These are phyloP conservation scores for Closterium sp. DNA, from an alignment of 139 green algal species.

Conservation along the genomic window DNA sequence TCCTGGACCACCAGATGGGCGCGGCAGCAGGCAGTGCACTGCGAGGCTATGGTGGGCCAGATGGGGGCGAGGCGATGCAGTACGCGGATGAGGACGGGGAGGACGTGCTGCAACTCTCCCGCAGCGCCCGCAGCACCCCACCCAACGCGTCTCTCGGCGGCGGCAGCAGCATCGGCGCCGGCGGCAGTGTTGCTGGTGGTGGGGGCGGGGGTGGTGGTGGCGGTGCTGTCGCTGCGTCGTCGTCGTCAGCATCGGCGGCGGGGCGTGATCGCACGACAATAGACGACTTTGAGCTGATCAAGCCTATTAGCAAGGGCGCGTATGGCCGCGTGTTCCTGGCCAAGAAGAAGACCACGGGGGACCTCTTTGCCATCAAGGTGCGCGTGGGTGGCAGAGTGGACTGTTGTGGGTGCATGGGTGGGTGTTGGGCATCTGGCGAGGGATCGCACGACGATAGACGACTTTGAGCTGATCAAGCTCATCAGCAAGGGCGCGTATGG, in stretches of 20 bases:
- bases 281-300: slow-evolving; percentile 94
- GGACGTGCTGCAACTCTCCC: neutral
- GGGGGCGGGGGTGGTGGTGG: too few species aligned
- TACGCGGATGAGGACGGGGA: neutral
- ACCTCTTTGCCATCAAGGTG: slow-evolving; percentile 79
- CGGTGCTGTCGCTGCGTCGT: neutral
- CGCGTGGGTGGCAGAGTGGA: neutral
- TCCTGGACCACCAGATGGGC: neutral
- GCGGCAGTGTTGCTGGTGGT: neutral
- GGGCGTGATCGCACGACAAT: slow-evolving; percentile 40
- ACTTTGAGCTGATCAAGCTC: slow-evolving; percentile 95
- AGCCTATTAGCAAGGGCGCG: slow-evolving; percentile 86
- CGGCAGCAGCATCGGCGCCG: neutral
- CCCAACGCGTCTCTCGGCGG: neutral
- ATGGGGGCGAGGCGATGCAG: neutral
- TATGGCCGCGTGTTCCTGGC: slow-evolving; percentile 64
- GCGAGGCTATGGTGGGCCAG: neutral
- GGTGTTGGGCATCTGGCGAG: too few species aligned
- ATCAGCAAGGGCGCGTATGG: slow-evolving; percentile 89
- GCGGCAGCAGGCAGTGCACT: neutral
- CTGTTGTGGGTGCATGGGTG: too few species aligned
- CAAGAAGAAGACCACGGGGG: slow-evolving; percentile 73
- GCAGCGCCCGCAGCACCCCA: slow-evolving; percentile 25
- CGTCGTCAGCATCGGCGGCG: too few species aligned
- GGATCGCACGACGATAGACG: slow-evolving; percentile 69